Evolutionary conservation across 495 filamentous ascomycete genomes (phyloP).

Genomic region (Talaromyces proteolyticus): DNA sequence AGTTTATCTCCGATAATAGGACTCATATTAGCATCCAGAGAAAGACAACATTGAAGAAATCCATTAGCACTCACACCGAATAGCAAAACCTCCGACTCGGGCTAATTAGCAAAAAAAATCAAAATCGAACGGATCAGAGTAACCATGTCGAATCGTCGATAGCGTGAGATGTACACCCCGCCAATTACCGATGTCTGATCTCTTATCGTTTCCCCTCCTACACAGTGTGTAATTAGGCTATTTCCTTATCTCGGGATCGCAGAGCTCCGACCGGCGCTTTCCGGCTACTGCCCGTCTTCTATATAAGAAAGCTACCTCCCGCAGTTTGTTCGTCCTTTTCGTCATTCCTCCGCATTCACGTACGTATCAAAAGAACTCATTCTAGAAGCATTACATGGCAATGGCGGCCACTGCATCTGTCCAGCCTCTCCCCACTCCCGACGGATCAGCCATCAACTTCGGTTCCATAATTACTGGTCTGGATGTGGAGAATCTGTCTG

Average conservation of each 20-base stretch:
- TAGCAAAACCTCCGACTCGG: too few relatives aligned
- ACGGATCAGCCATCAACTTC: constrained; percentile 50
- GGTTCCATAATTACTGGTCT: constrained; percentile 50
- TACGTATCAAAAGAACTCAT: background rate
- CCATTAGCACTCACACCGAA: too few relatives aligned
- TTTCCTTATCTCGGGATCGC: background rate
- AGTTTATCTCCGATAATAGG: too few relatives aligned
- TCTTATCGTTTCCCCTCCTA: too few relatives aligned
- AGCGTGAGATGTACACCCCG: background rate
- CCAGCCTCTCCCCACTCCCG: constrained; percentile 32
- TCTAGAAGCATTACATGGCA: constrained; percentile 8
- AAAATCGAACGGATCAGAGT: too few relatives aligned
- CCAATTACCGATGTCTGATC: too few relatives aligned
- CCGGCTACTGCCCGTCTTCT: constrained; percentile 3
- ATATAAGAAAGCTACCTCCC: background rate
- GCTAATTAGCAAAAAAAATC: too few relatives aligned
- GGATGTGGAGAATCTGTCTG: constrained; percentile 54
- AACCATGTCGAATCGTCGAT: too few relatives aligned
- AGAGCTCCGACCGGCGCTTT: constrained; percentile 8
- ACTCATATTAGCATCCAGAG: too few relatives aligned
- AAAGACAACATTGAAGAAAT: too few relatives aligned
- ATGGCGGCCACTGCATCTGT: constrained; percentile 13
- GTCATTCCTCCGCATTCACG: background rate
- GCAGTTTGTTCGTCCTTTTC: constrained; percentile 1
- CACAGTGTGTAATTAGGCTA: too few relatives aligned